Conservation (phyloP, 2,329 filamentous ascomycete genomes). For the Penicillium hesseltinei region DNA sequence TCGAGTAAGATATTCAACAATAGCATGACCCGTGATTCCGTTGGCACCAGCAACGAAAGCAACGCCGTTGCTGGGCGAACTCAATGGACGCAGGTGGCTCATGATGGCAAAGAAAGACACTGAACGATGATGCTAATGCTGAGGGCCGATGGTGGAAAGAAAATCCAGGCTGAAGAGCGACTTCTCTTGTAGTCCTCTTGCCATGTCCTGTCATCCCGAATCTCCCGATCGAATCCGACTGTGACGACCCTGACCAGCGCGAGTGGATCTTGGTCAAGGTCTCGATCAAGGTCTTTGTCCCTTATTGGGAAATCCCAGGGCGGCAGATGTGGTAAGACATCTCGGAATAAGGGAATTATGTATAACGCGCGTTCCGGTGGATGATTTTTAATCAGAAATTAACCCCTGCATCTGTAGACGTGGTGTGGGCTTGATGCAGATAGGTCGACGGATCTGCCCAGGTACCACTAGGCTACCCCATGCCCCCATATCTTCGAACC, state of each 20-base stretch:
- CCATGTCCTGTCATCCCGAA: background rate
- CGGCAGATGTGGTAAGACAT: background rate
- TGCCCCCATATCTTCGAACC: background rate
- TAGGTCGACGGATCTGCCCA: background rate
- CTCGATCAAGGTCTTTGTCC: no score
- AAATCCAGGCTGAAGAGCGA: background rate
- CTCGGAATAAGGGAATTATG: background rate
- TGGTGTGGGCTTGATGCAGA: background rate
- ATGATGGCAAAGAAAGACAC: background rate
- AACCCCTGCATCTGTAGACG: background rate
- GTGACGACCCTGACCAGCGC: background rate
- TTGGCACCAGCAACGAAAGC: background rate
- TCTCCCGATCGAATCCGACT: background rate
- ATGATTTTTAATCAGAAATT: background rate
- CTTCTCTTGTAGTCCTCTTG: background rate
- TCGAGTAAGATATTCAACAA: background rate
- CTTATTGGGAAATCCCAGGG: no score
- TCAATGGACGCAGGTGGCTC: background rate
- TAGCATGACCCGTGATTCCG: background rate
- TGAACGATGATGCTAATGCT: background rate
- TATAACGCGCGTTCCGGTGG: background rate
- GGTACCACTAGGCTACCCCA: background rate
- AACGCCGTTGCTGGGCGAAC: background rate
- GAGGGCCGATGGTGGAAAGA: background rate
- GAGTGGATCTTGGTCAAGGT: background rate